Evolutionary conservation across 2,329 filamentous ascomycete species (phyloP), one percentile per base, ranked within the genome.

Genomic region (Coleophoma eucalyptorum): DNA sequence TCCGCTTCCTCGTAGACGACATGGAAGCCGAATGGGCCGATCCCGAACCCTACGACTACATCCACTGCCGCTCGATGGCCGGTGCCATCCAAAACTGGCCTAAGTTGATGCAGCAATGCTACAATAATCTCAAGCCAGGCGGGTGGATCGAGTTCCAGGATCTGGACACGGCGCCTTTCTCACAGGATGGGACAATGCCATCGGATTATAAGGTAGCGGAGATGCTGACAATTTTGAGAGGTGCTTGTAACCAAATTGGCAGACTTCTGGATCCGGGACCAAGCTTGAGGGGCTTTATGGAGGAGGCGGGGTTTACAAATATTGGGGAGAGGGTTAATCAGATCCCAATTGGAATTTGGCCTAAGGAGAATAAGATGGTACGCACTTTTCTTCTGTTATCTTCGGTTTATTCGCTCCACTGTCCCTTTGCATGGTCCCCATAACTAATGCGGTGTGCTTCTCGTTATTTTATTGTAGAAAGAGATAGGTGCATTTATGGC

Each of bases 1-100:
- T 89, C 18, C 79, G 81, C 54, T 91, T 90, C 55, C 81, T 82
- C 51, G 76, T 90, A 40, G 42, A 47, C 34, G 49, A 50, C 32
- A 21, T 35, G 4, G 49, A 46, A 20, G 32, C 20, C 77, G 50
- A 54, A 16, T 62, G 55, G 57, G 66, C 63, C 31, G 71, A 66
- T 66, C 76, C 65, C 65, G 77, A 67, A 41, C 67, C 72, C 12
- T 80, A 82, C 55, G 80, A 84, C 64, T 79, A 74, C 55, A 72
- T 86, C 45, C 81, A 84, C 61, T 69, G 75, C 2, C 75, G 76
- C 1, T 35, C 18, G 13, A 35, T 47, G 13, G 32, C 32, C 7
- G 18, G 19, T 15, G 21, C 33, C 2, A 47, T 47, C n/a, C 10
- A 19, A 15, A 21, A 47, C 33, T 37, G 35, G 20, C 44, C 44